Evolutionary conservation across 768 basidiomycete species (phyloP), one percentile per base, ranked within the genome.

Genomic region (Boletus patriciae): DNA sequence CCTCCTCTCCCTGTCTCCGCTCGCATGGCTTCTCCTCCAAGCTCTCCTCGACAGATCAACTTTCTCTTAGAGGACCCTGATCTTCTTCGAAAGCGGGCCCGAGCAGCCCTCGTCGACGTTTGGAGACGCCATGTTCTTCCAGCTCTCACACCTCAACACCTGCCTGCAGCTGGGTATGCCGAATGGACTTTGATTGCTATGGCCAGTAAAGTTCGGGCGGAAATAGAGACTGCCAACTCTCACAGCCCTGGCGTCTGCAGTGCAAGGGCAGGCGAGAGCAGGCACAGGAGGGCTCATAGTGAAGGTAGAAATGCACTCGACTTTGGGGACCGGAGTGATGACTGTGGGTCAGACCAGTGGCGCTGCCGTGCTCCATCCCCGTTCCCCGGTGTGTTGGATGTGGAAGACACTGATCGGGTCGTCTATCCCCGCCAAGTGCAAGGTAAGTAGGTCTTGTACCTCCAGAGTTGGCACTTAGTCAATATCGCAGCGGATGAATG

Each of bases 71-170:
- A 48, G 25, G 49, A 54, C 45, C 25, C 67, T 42, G 55, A 66
- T 21, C 67, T 66, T 50, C 78, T 86, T 40, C 82, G 87, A 18
- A 74, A 78, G 36, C 78, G 81, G 44, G 89, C 89, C 6, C 84
- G 88, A 31, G 85, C 87, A 19, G 76, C 78, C 4, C 78, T 90
- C 15, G 77, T 90, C 8, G 87, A 92, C 61, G 76, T 81, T 4
- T 90, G 83, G 65, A 82, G 88, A 34, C 78, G 77, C 23, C 80
- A 83, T 62, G 79, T 88, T 25, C 59, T 87, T n/a, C 66, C 77
- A 23, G 83, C 85, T 57, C 74, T 90, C 23, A 61, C 71, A 8
- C 54, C 52, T 27, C 65, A 71, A 23, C 71, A 76, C 36, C 40
- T 71, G 13, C 70, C 44, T 68, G 55, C 58, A 70, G 80, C 43